Evolutionary conservation across 202 grass and related monocot species (phyloP).

Genomic region (Zoysia matrella): DNA sequence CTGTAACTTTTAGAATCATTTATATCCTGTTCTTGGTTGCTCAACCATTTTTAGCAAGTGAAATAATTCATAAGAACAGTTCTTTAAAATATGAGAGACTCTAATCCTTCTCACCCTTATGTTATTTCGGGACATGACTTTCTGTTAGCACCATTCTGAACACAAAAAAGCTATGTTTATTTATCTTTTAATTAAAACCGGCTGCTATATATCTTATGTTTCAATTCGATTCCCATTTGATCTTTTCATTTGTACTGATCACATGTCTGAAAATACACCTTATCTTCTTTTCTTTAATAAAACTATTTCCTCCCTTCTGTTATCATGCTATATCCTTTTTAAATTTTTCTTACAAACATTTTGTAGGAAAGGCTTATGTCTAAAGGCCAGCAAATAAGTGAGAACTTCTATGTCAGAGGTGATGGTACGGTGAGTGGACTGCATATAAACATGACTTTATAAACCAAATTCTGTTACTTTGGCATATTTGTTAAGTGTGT

Average conservation of each 20-base stretch:
- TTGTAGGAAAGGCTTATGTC: constrained; percentile 89
- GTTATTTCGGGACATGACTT: constrained; percentile 4
- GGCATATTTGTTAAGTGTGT: constrained; percentile 32
- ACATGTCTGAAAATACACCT: constrained; percentile 8
- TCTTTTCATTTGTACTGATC: not conserved
- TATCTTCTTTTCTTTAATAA: not conserved
- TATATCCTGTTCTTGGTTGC: not conserved
- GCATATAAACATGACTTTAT: constrained; percentile 8
- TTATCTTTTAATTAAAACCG: constrained; percentile 5
- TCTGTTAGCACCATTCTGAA: not conserved
- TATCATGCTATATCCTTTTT: not conserved
- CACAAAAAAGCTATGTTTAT: not conserved
- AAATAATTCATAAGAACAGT: not conserved
- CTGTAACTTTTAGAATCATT: constrained; percentile 5
- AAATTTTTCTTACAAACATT: constrained; percentile 34
- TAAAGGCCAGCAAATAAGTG: constrained; percentile 92
- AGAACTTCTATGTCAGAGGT: constrained; percentile 98
- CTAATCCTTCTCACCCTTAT: not conserved
- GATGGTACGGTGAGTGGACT: constrained; percentile 85
- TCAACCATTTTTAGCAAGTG: constrained; percentile 9
- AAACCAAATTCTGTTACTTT: constrained; percentile 17
- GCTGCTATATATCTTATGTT: not conserved
- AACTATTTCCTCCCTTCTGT: constrained; percentile 6
- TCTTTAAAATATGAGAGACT: constrained; percentile 16
- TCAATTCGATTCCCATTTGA: not conserved